Evolutionary conservation across 2,329 filamentous ascomycete genomes (phyloP), one percentile per base, ranked within the genome.

Genomic region (Ustulina deusta): DNA sequence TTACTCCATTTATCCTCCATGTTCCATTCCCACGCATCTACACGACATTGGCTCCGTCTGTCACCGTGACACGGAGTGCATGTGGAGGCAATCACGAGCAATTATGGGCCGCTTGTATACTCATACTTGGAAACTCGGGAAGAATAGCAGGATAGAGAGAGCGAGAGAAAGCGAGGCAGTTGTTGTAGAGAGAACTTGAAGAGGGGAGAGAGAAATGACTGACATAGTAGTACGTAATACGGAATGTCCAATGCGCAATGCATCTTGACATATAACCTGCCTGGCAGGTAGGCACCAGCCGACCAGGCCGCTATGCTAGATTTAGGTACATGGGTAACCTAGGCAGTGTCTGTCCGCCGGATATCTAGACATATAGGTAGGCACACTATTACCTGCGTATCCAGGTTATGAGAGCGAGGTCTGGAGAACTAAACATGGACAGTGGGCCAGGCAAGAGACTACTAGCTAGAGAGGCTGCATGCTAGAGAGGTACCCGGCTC

Each of bases 71-170:
- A 32, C 54, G 44, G 62, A 48, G 54, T 38, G 62, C 62, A 65
- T 65, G 25, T 36, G 13, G 48, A 55, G 32, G 40, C 25, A 46
- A 65, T 65, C 62, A 65, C 62, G 62, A 60, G 62, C 56, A 59
- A 48, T 55, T 65, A 65, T 60, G 62, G 62, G 55, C 48, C 62
- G 34, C 25, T n/a, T 38, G 44, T 22, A 40, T 17, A 32, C 34
- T 51, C 17, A n/a, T n/a, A 44, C 40, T 22, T 44, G 40, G 40
- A 44, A 44, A 44, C 40, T 7, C 40, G 40, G 40, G 11, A 44
- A 3, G 40, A 7, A 22, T 44, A 20, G n/a, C 20, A n/a, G 17
- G 40, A 20, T 17, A 17, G 40, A 44, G n/a, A 44, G n/a, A 44
- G 40, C 40, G n/a, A 44, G 17, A 9, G 20, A 20, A 17, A 44